These are phyloP conservation scores for Leccinum solheimii DNA, from an alignment of 1,284 basidiomycete species.

Conservation along the genomic window DNA sequence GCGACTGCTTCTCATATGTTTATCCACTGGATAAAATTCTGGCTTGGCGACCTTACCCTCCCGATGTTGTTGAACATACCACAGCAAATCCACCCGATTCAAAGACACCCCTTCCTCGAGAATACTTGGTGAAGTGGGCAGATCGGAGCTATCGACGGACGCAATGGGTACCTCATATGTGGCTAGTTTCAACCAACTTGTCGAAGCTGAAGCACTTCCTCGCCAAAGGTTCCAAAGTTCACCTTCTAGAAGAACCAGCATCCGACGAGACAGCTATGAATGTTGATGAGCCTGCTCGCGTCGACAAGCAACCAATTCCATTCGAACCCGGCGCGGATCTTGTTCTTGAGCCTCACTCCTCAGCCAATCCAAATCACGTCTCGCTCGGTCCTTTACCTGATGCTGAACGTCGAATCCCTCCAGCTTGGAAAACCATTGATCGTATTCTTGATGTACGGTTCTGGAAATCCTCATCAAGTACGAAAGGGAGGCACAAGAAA, in stretches of 20 bases:
- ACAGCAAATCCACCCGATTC: conserved; percentile 49
- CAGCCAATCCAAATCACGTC: conserved; percentile 19
- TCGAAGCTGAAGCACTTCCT: conserved; percentile 79
- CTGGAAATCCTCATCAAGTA: conserved; percentile 38
- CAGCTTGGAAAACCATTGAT: conserved; percentile 76
- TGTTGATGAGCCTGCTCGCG: conserved; percentile 33
- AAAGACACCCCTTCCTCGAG: conserved; percentile 69
- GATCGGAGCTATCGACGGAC: conserved; percentile 74
- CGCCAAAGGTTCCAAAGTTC: conserved; percentile 64
- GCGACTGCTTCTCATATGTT: conserved; percentile 74
- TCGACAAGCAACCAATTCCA: conserved; percentile 30
- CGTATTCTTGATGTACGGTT: conserved; percentile 77
- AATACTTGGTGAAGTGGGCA: conserved; percentile 90
- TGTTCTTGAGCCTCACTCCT: conserved; percentile 40
- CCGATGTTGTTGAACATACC: conserved; percentile 55
- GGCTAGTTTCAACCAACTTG: conserved; percentile 67
- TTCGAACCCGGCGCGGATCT: conserved; percentile 41
- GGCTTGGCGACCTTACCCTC: conserved; percentile 84
- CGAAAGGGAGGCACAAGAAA: conserved; percentile 26
- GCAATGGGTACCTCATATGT: conserved; percentile 90
- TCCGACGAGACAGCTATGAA: conserved; percentile 37
- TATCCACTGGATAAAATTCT: conserved; percentile 83
- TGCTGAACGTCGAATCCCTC: conserved; percentile 72
- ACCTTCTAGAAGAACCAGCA: conserved; percentile 53
- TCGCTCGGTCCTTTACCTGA: conserved; percentile 45